Evolutionary conservation across 176 grass and related monocot species (phyloP), one percentile per base, ranked within the genome.

Genomic region (Stipa capillata): DNA sequence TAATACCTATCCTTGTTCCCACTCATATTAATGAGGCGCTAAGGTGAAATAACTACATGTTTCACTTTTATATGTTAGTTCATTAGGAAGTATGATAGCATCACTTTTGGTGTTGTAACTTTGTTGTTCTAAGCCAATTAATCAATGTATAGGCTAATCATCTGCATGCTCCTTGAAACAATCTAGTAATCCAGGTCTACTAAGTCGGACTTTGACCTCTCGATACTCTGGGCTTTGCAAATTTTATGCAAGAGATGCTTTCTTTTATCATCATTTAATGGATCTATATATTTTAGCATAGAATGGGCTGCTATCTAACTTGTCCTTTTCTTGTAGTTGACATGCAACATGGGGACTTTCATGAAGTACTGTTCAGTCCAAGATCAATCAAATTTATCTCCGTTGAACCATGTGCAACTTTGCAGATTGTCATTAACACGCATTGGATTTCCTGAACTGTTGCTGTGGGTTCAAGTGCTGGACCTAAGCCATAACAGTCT

Each of bases 401-500:
- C 35, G 21, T 64, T 92, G 21, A 84, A 81, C 16, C 87, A 80
- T 73, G 72, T 89, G 62, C 80, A 85, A 31, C 49, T 98, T 51
- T 77, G 78, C 41, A 69, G 47, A 48, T 79, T 94, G 40, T 88
- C 89, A 67, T 68, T 94, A 85, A 94, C 96, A 41, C 69, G 70
- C 27, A 76, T 94, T 83, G 87, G 90, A 56, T 92, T 86, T 83
- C 64, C 70, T 32, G 90, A 98, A 73, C 87, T 84, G 43, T 15
- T 98, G 24, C 74, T 94, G 60, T 98, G 92, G 91, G 85, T 98
- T 81, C 92, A 94, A 87, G 79, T 89, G 32, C 74, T 98, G 76
- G 96, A 98, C 84, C 96, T 98, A 73, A 93, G 96, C 79, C 80
- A 91, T 69, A 98, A 98, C 54, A 94, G 57, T 31, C 83, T 98